Evolutionary conservation across 352 stramenopile genomes (phyloP), one percentile per base, ranked within the genome.

Genomic region (Phytopythium ostracodes): DNA sequence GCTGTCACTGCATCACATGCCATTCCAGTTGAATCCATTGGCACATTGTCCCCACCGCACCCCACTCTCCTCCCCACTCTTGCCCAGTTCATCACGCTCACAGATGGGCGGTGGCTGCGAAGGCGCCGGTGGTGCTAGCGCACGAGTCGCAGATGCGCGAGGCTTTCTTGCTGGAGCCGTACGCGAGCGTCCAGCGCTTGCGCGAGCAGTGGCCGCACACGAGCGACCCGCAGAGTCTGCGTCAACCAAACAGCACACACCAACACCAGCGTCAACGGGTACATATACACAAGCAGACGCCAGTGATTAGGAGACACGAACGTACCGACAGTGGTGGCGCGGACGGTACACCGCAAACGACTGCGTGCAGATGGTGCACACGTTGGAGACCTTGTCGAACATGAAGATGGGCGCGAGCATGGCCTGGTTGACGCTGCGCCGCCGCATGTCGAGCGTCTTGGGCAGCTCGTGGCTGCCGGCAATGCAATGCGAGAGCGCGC

Each of bases 361-460:
- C 59, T 92, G 82, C 43, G 72, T 79, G 65, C 87, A 95, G 50
- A 94, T 88, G 55, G 83, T 93, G 67, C 87, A 95, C 18, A 91
- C 83, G 60, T 88, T 92, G 43, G 85, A 94, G 56, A 91, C 73
- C 65, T 91, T 91, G 75, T 92, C 79, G 56, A 92, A 94, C 75
- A 94, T 90, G 64, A 92, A 88, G 67, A 95, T 88, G n/a, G 87
- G 84, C 20, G 86, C 87, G 49, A 91, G 71, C 40, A 77, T 84
- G 56, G 87, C 76, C 64, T 77, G 82, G 64, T 88, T 89, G 64
- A 95, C 70, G 49, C 81, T 89, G 4, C 76, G 71, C 27, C 86
- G 81, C 10, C 80, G 77, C 69, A 93, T 70, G 51, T 85, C 81
- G 6, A 78, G 44, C 47, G 75, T 71, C 40, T 71, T 69, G 0